A percentile compares a stretch with the other conserved stretches of the same genome.
phyloP scores from a whole-genome alignment of 495 filamentous ascomycete genomes.

The Aspergillus heteromorphus region DNA sequence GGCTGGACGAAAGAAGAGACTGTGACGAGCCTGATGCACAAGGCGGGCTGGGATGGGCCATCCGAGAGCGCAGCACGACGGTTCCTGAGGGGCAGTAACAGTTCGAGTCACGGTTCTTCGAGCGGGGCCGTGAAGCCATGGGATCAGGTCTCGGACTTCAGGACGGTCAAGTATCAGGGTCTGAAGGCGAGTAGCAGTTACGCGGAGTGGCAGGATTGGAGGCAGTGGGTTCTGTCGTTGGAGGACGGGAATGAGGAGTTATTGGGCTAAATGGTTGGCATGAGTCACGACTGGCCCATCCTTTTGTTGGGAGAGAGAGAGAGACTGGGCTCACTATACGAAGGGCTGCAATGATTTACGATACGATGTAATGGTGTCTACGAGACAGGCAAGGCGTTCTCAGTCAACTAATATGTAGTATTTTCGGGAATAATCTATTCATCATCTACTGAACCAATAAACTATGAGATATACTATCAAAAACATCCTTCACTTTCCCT shows the following conservation, averaged over 20 bases:
- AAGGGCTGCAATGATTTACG: neutral
- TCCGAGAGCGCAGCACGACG: constrained; percentile 46
- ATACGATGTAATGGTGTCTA: constrained; percentile 9
- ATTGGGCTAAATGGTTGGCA: neutral
- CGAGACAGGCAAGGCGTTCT: neutral
- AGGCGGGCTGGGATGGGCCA: constrained; percentile 71
- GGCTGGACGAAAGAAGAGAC: constrained; percentile 96
- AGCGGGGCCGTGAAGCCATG: constrained; percentile 44
- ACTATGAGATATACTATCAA: neutral
- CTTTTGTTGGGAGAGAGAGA: too few species aligned
- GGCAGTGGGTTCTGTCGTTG: constrained; percentile 58
- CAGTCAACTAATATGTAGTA: neutral
- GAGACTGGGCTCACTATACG: neutral
- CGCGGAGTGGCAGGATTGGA: constrained; percentile 70
- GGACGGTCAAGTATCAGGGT: constrained; percentile 76
- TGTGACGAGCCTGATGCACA: constrained; percentile 82
- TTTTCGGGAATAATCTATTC: neutral
- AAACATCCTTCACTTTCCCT: too few species aligned
- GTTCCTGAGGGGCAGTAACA: constrained; percentile 25
- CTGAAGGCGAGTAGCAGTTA: constrained; percentile 64
- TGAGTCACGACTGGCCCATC: neutral
- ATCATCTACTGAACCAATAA: neutral
- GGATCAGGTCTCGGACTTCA: constrained; percentile 65
- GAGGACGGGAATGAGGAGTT: constrained; percentile 28
- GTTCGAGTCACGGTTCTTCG: constrained; percentile 1